Conservation (phyloP, 805 yeast species). For the Lipomyces yamadae region DNA sequence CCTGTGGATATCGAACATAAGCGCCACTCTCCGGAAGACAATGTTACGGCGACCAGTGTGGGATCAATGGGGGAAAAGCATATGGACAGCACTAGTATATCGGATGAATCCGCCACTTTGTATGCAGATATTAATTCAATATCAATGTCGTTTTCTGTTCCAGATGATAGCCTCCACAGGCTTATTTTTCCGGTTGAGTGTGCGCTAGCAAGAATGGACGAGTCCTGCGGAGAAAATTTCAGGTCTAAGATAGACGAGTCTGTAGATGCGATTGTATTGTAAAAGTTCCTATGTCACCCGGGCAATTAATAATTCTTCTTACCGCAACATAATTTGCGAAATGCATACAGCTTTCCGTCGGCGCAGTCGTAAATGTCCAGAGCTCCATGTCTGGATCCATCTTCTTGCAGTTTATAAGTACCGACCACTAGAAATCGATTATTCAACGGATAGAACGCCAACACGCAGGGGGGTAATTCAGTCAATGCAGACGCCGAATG, state of each 20-base stretch:
- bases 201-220: conserved; percentile 58
- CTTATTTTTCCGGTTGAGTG: conserved; percentile 81
- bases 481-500: conserved; percentile 43
- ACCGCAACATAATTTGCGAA: not conserved
- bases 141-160: not conserved
- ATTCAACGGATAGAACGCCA: conserved; percentile 62
- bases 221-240: conserved; percentile 64
- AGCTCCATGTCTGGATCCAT: conserved; percentile 67
- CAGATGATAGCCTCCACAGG: conserved; percentile 58
- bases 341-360: conserved; percentile 32
- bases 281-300: conserved; percentile 10
- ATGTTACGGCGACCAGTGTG: conserved; percentile 57
- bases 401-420: conserved; percentile 73
- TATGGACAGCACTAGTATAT: conserved; percentile 55
- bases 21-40: conserved; percentile 67
- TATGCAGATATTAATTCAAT: not conserved
- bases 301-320: conserved; percentile 11
- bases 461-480: conserved; percentile 80
- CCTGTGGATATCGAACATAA: conserved; percentile 9
- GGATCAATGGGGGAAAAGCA: conserved; percentile 56
- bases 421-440: conserved; percentile 64
- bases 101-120: conserved; percentile 15
- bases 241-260: conserved; percentile 70
- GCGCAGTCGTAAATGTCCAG: conserved; percentile 52
- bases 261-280: conserved; percentile 35